phyloP scores from a whole-genome alignment of 208 protist species.

The Acanthamoeba sp. region DNA sequence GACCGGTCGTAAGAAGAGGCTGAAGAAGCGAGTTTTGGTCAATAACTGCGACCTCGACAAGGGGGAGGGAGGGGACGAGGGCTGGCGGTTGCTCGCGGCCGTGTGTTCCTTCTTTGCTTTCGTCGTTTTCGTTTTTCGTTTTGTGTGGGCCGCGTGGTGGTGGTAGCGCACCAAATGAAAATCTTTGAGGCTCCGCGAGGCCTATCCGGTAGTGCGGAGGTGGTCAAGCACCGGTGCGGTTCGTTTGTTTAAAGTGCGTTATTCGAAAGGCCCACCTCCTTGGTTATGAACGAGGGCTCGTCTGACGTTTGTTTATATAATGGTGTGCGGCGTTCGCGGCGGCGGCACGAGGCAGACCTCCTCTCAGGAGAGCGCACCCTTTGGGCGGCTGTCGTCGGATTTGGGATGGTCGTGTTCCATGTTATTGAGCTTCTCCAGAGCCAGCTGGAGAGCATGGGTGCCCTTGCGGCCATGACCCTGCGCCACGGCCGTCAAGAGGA shows the following conservation, averaged over 20 bases:
- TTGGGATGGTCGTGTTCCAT: slow-evolving; percentile 35
- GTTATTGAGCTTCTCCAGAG: slow-evolving; percentile 94
- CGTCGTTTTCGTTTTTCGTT: not conserved
- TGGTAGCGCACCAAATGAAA: not conserved
- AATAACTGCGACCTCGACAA: not conserved
- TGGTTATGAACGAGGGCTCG: too few relatives aligned
- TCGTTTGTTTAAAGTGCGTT: too few relatives aligned
- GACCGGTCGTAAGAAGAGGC: not conserved
- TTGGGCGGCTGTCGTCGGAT: not conserved
- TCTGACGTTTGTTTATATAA: too few relatives aligned
- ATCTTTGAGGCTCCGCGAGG: too few relatives aligned
- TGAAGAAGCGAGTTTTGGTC: not conserved
- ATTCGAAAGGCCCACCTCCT: too few relatives aligned
- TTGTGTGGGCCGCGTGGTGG: not conserved
- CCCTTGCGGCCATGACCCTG: slow-evolving; percentile 94
- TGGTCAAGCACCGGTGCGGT: too few relatives aligned
- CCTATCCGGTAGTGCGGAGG: too few relatives aligned
- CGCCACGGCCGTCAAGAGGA: not conserved
- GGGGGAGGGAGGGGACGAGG: not conserved
- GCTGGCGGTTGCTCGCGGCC: not conserved
- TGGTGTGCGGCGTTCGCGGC: too few relatives aligned
- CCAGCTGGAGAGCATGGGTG: slow-evolving; percentile 95
- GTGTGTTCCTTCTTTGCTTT: not conserved
- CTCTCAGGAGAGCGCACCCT: too few relatives aligned
- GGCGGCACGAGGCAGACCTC: too few relatives aligned